Evolutionary conservation across 805 yeast species (phyloP).

Genomic region (Kuraishia piskuri): DNA sequence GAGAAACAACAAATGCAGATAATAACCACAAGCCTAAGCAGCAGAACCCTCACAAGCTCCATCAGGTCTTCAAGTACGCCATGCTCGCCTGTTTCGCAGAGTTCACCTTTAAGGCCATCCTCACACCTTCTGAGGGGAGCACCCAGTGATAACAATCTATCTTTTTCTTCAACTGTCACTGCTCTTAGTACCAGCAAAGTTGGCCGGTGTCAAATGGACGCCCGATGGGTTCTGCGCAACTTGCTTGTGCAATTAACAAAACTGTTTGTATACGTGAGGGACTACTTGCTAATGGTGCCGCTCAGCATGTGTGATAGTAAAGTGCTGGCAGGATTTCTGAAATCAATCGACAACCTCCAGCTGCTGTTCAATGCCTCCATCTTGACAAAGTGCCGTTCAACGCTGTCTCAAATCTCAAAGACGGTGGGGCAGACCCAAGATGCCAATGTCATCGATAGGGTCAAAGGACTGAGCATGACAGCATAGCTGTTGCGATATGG

Average conservation of each 20-base stretch:
- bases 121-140: neutral
- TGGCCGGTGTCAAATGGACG: slow-evolving; percentile 2
- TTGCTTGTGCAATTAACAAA: slow-evolving; percentile 2
- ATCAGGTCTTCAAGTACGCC: neutral
- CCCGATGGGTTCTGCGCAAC: slow-evolving; percentile 2
- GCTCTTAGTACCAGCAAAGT: neutral
- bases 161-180: neutral
- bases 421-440: slow-evolving; percentile 4
- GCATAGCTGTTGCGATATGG: neutral
- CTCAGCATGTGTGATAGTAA: neutral
- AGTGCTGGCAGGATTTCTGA: neutral
- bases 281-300: neutral
- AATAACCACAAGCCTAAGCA: neutral
- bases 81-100: neutral
- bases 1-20: neutral
- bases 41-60: neutral
- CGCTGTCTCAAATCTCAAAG: neutral
- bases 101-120: neutral
- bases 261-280: neutral
- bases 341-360: slow-evolving; percentile 9
- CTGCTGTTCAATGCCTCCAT: slow-evolving; percentile 19
- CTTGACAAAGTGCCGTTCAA: slow-evolving; percentile 15
- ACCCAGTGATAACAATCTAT: neutral
- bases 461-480: neutral
- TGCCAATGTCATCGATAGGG: neutral